Percentiles rank a stretch among this genome's conserved stretches.
phyloP scores from a whole-genome alignment of 805 yeast species.

The Cyberlindnera sargentensis region DNA sequence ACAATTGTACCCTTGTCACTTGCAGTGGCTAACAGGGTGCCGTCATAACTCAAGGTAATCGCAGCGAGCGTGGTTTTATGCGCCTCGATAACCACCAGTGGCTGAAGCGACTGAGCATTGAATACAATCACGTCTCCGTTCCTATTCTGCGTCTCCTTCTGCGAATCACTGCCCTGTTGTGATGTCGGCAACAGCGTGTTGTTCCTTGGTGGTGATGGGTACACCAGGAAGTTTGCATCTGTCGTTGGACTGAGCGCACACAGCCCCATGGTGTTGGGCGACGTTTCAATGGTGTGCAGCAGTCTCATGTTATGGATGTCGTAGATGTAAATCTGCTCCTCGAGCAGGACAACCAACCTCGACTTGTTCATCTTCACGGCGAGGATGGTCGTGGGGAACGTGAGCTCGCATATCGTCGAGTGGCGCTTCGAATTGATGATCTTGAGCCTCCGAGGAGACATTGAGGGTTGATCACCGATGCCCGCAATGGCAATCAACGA shows the following conservation, averaged over 20 bases:
- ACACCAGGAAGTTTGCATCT: conserved; percentile 53
- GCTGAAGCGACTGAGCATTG: conserved; percentile 53
- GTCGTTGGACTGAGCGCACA: conserved; percentile 52
- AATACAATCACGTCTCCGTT: conserved; percentile 67
- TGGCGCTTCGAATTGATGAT: conserved; percentile 71
- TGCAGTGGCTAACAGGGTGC: conserved; percentile 62
- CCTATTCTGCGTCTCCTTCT: conserved; percentile 17
- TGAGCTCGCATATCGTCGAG: conserved; percentile 59
- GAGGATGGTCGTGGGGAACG: conserved; percentile 57
- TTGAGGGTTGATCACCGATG: conserved; percentile 55
- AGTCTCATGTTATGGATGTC: conserved; percentile 67
- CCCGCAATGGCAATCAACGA: conserved; percentile 70
- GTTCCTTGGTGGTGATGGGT: conserved; percentile 69
- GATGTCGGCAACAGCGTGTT: conserved; percentile 10
- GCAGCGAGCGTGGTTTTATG: conserved; percentile 66
- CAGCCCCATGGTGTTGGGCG: conserved; percentile 45
- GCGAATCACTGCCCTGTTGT: conserved; percentile 1
- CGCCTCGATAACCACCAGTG: conserved; percentile 63
- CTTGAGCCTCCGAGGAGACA: conserved; percentile 75
- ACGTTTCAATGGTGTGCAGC: conserved; percentile 46
- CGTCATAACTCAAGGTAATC: conserved; percentile 56
- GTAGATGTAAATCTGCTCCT: conserved; percentile 63
- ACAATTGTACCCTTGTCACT: conserved; percentile 75
- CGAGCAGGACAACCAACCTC: conserved; percentile 52
- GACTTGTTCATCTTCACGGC: conserved; percentile 60